Percentiles rank a stretch among this genome's conserved stretches.
Conservation (phyloP, 495 filamentous ascomycete genomes). For the Lichina pygmaea region DNA sequence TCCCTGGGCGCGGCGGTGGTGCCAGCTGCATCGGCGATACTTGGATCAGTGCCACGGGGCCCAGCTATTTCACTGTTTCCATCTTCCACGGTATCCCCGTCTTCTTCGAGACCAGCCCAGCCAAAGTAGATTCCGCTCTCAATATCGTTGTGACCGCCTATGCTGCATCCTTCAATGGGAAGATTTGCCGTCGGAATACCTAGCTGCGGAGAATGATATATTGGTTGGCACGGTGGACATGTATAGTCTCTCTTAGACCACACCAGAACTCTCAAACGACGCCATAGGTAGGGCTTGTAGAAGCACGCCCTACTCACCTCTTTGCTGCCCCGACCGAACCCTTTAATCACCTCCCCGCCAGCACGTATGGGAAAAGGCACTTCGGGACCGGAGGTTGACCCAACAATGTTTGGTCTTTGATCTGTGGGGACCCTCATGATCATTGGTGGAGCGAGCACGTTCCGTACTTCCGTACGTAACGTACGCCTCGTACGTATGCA, state of each 20-base stretch:
- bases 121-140: conserved; percentile 78
- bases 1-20: no score
- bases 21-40: not conserved
- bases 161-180: conserved; percentile 39
- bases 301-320: conserved; percentile 23
- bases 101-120: conserved; percentile 41
- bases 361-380: conserved; percentile 59
- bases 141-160: conserved; percentile 41
- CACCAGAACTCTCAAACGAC: not conserved
- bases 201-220: conserved; percentile 19
- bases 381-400: conserved; percentile 40
- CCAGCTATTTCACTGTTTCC: not conserved
- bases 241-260: no score
- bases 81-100: not conserved
- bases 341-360: conserved; percentile 63
- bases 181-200: conserved; percentile 97
- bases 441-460: no score
- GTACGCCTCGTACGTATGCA: no score
- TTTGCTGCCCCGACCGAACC: conserved; percentile 81
- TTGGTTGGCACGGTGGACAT: not conserved
- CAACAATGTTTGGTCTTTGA: conserved; percentile 25
- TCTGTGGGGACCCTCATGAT: no score
- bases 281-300: not conserved
- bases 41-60: conserved; percentile 11
- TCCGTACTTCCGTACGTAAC: no score